Percentiles rank a stretch among this genome's conserved stretches.
These are phyloP conservation scores for Sclerotinia borealis DNA, from an alignment of 2,329 filamentous ascomycete species.

Conservation along the genomic window DNA sequence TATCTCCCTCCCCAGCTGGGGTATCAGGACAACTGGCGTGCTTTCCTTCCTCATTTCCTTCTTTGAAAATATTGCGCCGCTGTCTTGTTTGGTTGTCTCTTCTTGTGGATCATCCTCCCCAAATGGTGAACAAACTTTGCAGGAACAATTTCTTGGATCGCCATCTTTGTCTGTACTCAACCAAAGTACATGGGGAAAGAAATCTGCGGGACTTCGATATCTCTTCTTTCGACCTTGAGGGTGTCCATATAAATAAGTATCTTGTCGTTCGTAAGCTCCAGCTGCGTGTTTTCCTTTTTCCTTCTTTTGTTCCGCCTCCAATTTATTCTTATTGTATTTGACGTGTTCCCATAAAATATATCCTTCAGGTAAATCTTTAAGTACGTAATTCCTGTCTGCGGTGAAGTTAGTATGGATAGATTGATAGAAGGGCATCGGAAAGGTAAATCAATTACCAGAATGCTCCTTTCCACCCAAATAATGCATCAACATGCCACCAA, in stretches of 20 bases:
- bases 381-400: slow-evolving; percentile 40
- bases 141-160: slow-evolving; percentile 48
- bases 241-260: slow-evolving; percentile 56
- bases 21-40: not conserved
- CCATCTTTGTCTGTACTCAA: slow-evolving; percentile 46
- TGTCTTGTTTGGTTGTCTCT: slow-evolving; percentile 20
- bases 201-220: slow-evolving; percentile 52
- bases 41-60: slow-evolving; percentile 15
- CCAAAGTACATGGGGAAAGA: slow-evolving; percentile 55
- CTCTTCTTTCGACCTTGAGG: slow-evolving; percentile 50
- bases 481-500: slow-evolving; percentile 51
- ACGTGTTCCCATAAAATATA: slow-evolving; percentile 54
- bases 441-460: slow-evolving; percentile 7
- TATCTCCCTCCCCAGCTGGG: slow-evolving; percentile 15
- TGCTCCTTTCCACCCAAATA: slow-evolving; percentile 37
- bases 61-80: slow-evolving; percentile 11
- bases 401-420: slow-evolving; percentile 17
- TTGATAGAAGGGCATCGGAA: not conserved
- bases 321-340: slow-evolving; percentile 42
- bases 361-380: slow-evolving; percentile 48
- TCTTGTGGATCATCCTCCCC: slow-evolving; percentile 37
- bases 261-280: slow-evolving; percentile 49
- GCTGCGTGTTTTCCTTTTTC: slow-evolving; percentile 38
- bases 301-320: slow-evolving; percentile 35
- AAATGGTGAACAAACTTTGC: slow-evolving; percentile 51